Conservation (phyloP, 352 stramenopile species). For the Phytophthora sojae region DNA sequence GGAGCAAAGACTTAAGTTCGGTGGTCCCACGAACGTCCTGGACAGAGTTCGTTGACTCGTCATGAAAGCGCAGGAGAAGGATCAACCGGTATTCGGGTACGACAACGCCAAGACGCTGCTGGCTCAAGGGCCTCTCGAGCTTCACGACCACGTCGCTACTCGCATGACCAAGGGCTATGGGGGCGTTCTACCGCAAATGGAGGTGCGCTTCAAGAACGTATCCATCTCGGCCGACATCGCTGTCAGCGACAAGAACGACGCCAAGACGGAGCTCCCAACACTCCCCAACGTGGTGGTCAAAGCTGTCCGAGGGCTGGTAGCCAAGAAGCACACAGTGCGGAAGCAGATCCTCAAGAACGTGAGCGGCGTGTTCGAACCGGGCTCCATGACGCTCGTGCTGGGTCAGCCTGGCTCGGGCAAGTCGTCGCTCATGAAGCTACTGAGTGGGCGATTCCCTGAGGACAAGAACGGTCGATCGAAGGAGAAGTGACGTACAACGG, state of each 20-base stretch:
- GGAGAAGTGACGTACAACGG: conserved; percentile 28
- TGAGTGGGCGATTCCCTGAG: conserved; percentile 15
- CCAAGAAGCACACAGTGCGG: conserved; percentile 4
- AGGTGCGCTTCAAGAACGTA: conserved; percentile 15
- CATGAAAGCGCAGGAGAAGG: not conserved
- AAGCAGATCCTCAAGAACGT: conserved; percentile 23
- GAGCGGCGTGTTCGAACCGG: conserved; percentile 20
- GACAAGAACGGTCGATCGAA: conserved; percentile 15
- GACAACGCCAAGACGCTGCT: conserved; percentile 8
- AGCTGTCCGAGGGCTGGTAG: not conserved
- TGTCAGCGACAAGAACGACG: conserved; percentile 15
- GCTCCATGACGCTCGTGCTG: conserved; percentile 19
- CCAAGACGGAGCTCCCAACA: conserved; percentile 14
- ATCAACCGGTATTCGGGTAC: not conserved
- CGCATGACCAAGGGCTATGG: conserved; percentile 15
- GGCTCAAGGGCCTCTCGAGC: conserved; percentile 4
- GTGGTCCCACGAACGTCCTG: no score
- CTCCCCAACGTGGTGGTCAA: conserved; percentile 13
- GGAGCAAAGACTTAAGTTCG: not conserved
- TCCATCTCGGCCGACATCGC: conserved; percentile 16
- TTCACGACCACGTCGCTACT: conserved; percentile 20
- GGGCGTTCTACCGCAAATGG: conserved; percentile 1
- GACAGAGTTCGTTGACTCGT: not conserved
- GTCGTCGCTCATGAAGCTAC: conserved; percentile 31
- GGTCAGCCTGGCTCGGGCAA: conserved; percentile 29